Percentiles rank a stretch among this genome's conserved stretches.
Conservation (phyloP, 805 yeast species). For the Schizosaccharomyces pombe region DNA sequence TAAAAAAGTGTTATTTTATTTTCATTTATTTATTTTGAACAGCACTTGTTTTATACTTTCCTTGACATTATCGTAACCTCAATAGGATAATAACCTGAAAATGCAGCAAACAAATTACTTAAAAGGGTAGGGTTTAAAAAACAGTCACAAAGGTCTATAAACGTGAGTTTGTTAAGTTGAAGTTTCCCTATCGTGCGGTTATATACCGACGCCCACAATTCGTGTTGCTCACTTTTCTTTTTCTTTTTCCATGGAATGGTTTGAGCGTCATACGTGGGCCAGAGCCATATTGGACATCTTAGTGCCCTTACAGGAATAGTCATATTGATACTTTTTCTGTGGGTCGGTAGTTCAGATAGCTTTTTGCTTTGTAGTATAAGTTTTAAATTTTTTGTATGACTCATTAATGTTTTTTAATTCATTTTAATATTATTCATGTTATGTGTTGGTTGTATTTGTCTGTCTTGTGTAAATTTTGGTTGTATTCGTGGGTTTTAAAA, state of each 20-base stretch:
- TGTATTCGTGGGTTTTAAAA: too few relatives aligned
- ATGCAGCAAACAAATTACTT: too few relatives aligned
- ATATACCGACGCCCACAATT: slow-evolving; percentile 4
- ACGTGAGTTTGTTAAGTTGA: too few relatives aligned
- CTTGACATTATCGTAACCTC: too few relatives aligned
- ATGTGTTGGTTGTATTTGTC: too few relatives aligned
- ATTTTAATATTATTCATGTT: background rate
- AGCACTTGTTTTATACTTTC: too few relatives aligned
- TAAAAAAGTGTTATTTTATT: too few relatives aligned
- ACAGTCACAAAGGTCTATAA: too few relatives aligned
- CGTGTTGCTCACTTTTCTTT: slow-evolving; percentile 1
- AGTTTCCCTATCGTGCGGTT: slow-evolving; percentile 4
- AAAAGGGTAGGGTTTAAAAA: background rate
- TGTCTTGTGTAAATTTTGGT: too few relatives aligned
- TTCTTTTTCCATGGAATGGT: background rate
- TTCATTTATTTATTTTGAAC: too few relatives aligned
- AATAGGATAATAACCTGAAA: too few relatives aligned
- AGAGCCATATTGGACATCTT: background rate
- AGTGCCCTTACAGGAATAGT: background rate
- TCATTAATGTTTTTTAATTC: background rate
- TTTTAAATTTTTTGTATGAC: background rate
- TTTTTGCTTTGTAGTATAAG: background rate
- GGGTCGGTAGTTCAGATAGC: slow-evolving; percentile 3
- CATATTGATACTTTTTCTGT: background rate
- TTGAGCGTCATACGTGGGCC: slow-evolving; percentile 4